Evolutionary conservation across 2,329 filamentous ascomycete genomes (phyloP), one percentile per base, ranked within the genome.

Genomic region (Sclerotinia trifoliorum): DNA sequence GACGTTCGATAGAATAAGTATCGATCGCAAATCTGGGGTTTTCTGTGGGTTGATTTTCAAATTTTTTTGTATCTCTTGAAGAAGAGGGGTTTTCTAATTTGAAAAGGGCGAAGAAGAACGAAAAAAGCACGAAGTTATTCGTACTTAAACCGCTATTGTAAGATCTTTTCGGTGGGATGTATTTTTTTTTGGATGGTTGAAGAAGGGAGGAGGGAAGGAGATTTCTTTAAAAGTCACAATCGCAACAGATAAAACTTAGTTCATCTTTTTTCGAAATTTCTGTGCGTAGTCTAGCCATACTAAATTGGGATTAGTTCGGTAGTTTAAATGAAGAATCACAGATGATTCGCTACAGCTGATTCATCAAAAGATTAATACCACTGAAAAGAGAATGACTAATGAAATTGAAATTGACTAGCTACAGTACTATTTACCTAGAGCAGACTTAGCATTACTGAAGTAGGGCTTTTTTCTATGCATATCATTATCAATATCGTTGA

Each of bases 1-100:
- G 35, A n/a, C 8, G 58, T 49, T 67, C 66, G 66, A 64, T 24
- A n/a, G 21, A 55, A 39, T 32, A 26, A 46, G 66, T 69, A 71
- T 72, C 71, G 71, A 72, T 75, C 72, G 75, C 72, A 70, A 75
- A 70, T 70, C 70, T 73, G 70, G 70, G 66, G 72, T 64, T 71
- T 74, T 73, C 75, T 75, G 76, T 72, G 73, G 69, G 70, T 71
- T 35, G 71, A 70, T 78, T 78, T 79, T 79, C 76, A 77, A 78
- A 69, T 78, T 79, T 78, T 79, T 79, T 79, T 78, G 71, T 69
- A 68, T 74, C 74, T 76, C 74, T 75, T 70, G 69, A 69, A 65
- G 73, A 75, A 67, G 65, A 67, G 65, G 73, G 71, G 66, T 76
- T 78, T 78, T 78, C 67, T 75, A 71, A 70, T 73, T 74, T 70